Percentiles rank a stretch among this genome's conserved stretches.
phyloP scores from a whole-genome alignment of 176 grass and related monocot genomes.

The Cenchrus americanus region DNA sequence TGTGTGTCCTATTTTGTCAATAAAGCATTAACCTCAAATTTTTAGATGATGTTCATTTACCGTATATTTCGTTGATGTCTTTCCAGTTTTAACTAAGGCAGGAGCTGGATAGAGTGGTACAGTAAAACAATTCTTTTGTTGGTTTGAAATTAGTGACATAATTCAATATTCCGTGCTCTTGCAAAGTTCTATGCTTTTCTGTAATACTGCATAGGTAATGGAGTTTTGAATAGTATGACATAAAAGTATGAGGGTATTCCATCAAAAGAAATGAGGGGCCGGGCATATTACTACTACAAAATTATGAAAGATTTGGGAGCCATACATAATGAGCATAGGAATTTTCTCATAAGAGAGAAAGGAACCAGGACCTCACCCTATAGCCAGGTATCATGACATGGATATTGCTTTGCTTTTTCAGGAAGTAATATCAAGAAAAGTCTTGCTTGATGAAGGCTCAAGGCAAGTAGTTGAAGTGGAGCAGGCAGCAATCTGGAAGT shows the following conservation, averaged over 20 bases:
- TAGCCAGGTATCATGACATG: not conserved
- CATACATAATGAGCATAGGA: not conserved
- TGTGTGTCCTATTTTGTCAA: not conserved
- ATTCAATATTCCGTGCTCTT: not conserved
- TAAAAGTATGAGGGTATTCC: not conserved
- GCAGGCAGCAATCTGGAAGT: constrained; percentile 87
- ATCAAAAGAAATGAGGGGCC: constrained; percentile 8
- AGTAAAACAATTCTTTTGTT: not conserved
- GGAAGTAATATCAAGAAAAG: constrained; percentile 89
- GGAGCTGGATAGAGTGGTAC: not conserved
- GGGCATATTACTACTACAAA: not conserved
- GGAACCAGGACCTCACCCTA: not conserved
- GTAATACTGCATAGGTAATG: not conserved
- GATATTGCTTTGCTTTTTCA: constrained; percentile 31
- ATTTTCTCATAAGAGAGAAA: not conserved
- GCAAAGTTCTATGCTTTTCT: not conserved
- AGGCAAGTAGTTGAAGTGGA: constrained; percentile 92
- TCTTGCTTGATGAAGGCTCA: constrained; percentile 74
- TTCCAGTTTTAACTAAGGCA: not conserved
- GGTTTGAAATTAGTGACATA: not conserved
- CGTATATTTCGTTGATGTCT: not conserved
- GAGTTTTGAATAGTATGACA: not conserved
- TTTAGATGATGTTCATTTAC: not conserved
- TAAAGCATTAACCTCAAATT: not conserved
- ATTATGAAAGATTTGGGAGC: not conserved